These are phyloP conservation scores for Perilla frutescens DNA, from an alignment of 257 asterid species.

Conservation along the genomic window DNA sequence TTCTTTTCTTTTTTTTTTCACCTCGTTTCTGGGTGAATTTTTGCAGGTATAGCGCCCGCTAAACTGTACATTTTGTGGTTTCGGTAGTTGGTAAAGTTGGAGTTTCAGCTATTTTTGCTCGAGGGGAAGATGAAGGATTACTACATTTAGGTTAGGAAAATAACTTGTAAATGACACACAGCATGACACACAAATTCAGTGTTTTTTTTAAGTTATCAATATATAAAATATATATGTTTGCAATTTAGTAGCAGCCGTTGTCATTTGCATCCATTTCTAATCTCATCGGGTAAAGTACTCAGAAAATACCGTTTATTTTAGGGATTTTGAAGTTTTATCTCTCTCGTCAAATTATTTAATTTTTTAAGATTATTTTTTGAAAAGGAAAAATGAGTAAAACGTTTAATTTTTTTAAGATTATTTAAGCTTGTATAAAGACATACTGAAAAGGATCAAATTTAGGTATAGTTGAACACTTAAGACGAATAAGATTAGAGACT, in stretches of 20 bases:
- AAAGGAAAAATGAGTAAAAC: no score
- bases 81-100: constrained; percentile 24
- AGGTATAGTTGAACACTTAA: no score
- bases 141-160: constrained; percentile 28
- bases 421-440: no score
- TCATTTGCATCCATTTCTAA: no score
- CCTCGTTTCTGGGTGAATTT: constrained; percentile 27
- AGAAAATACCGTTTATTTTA: no score
- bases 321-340: no score
- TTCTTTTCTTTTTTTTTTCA: constrained; percentile 16
- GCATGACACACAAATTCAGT: not conserved
- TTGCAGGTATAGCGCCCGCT: constrained; percentile 37
- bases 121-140: constrained; percentile 29
- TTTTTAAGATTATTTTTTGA: no score
- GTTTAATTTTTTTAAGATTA: no score
- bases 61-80: constrained; percentile 41
- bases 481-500: no score
- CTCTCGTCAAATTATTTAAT: no score
- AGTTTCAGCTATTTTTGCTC: constrained; percentile 30
- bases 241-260: not conserved
- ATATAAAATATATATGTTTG: constrained; percentile 14
- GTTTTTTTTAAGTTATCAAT: not conserved
- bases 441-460: no score
- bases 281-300: no score
- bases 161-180: constrained; percentile 38